Percentiles rank a stretch among this genome's conserved stretches.
phyloP scores from a whole-genome alignment of 2,329 filamentous ascomycete species.

The Piedraia hortae region DNA sequence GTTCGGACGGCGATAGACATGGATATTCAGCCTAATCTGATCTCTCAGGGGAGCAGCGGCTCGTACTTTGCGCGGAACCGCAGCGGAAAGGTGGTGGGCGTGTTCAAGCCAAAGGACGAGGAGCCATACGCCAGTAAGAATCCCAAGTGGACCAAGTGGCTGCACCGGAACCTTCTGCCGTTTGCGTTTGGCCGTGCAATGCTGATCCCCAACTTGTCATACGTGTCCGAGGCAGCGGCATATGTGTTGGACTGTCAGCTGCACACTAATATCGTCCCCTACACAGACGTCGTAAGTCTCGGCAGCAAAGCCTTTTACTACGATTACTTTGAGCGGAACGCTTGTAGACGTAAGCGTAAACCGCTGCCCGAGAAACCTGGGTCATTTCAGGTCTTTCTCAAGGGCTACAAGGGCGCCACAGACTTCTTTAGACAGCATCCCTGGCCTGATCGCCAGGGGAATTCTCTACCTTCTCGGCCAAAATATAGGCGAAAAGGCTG shows the following conservation, averaged over 20 bases:
- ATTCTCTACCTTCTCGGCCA: slow-evolving; percentile 37
- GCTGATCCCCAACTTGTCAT: slow-evolving; percentile 88
- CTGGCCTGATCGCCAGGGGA: slow-evolving; percentile 71
- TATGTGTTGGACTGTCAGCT: slow-evolving; percentile 83
- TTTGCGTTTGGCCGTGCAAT: slow-evolving; percentile 92
- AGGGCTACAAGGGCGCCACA: slow-evolving; percentile 91
- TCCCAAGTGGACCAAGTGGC: slow-evolving; percentile 99
- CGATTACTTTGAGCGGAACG: slow-evolving; percentile 84
- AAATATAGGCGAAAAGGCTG: slow-evolving; percentile 33
- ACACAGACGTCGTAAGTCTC: slow-evolving; percentile 79
- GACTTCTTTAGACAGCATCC: slow-evolving; percentile 84
- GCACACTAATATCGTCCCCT: slow-evolving; percentile 75
- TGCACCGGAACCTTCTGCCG: slow-evolving; percentile 88
- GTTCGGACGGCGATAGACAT: slow-evolving; percentile 75
- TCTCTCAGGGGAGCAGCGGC: slow-evolving; percentile 86
- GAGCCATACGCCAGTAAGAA: slow-evolving; percentile 93
- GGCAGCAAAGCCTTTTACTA: slow-evolving; percentile 97
- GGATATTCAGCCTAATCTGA: slow-evolving; percentile 81
- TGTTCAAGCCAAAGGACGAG: slow-evolving; percentile 98
- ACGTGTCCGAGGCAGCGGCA: slow-evolving; percentile 89
- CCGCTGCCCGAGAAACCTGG: slow-evolving; percentile 69
- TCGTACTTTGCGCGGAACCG: slow-evolving; percentile 90
- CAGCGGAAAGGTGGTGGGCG: slow-evolving; percentile 80
- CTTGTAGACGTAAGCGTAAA: slow-evolving; percentile 67
- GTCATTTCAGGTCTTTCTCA: slow-evolving; percentile 91